These are phyloP conservation scores for Phylloporus sp. DNA, from an alignment of 768 basidiomycete species.

Conservation along the genomic window DNA sequence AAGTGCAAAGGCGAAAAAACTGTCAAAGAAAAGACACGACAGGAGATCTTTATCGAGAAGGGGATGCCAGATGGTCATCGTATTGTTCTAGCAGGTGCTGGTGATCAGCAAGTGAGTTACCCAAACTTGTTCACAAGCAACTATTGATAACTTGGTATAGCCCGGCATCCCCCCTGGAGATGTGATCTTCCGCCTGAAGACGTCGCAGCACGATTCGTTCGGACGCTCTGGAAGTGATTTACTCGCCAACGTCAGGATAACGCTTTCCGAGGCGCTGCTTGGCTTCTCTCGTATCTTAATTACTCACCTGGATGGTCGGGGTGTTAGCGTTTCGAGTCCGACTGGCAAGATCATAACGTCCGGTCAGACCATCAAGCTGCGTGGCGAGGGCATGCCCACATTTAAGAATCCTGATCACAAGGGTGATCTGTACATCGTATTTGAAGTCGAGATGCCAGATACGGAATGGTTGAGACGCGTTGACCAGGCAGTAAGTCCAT, in stretches of 20 bases:
- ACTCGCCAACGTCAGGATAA: slow-evolving; percentile 74
- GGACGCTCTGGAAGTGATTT: slow-evolving; percentile 81
- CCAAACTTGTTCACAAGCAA: neutral
- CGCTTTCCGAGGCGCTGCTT: slow-evolving; percentile 88
- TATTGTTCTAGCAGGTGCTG: slow-evolving; percentile 87
- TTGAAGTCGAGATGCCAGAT: slow-evolving; percentile 87
- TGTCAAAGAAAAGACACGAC: slow-evolving; percentile 81
- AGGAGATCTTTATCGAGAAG: slow-evolving; percentile 81
- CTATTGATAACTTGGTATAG: slow-evolving; percentile 38
- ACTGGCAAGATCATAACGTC: slow-evolving; percentile 71
- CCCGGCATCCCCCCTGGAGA: slow-evolving; percentile 86
- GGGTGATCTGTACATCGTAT: slow-evolving; percentile 78
- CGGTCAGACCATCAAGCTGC: slow-evolving; percentile 67
- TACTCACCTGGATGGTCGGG: slow-evolving; percentile 89
- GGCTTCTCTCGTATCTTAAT: slow-evolving; percentile 92
- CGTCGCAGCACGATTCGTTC: slow-evolving; percentile 69
- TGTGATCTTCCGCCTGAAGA: slow-evolving; percentile 77
- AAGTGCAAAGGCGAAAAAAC: slow-evolving; percentile 89
- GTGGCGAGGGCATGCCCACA: slow-evolving; percentile 88
- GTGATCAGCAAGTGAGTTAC: slow-evolving; percentile 73
- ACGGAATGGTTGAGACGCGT: slow-evolving; percentile 67
- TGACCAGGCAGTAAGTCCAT: slow-evolving; percentile 48
- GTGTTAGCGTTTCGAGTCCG: slow-evolving; percentile 74
- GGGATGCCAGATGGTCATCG: slow-evolving; percentile 82
- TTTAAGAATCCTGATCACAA: slow-evolving; percentile 59